These are phyloP conservation scores for Pleurotus eryngii DNA, from an alignment of 768 basidiomycete species.

Conservation along the genomic window DNA sequence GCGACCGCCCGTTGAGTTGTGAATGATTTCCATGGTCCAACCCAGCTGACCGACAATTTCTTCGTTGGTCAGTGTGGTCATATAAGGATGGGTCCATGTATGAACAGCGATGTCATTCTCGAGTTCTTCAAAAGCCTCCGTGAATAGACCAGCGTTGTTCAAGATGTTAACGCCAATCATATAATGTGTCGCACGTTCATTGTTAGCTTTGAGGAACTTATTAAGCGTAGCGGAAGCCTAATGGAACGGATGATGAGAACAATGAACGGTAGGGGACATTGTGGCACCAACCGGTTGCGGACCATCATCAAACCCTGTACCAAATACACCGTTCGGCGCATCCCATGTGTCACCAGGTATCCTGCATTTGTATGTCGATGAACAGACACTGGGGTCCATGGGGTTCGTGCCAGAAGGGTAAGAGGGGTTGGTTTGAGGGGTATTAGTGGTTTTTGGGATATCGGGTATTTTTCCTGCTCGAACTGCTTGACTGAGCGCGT, in stretches of 20 bases:
- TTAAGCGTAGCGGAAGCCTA: slow-evolving; percentile 49
- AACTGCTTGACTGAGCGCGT: slow-evolving; percentile 66
- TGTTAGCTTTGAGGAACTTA: slow-evolving; percentile 63
- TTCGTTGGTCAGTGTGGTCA: slow-evolving; percentile 72
- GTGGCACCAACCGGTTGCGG: slow-evolving; percentile 43
- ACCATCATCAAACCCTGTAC: slow-evolving; percentile 78
- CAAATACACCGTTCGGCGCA: slow-evolving; percentile 67
- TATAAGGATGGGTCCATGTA: slow-evolving; percentile 75
- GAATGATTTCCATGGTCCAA: slow-evolving; percentile 49
- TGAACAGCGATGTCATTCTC: slow-evolving; percentile 51
- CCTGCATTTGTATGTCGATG: slow-evolving; percentile 68
- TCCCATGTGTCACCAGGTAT: slow-evolving; percentile 68
- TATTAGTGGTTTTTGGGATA: slow-evolving; percentile 47
- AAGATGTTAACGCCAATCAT: slow-evolving; percentile 84
- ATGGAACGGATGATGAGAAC: not conserved
- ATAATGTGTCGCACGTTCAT: slow-evolving; percentile 79
- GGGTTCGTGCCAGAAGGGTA: slow-evolving; percentile 46
- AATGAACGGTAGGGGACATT: slow-evolving; percentile 1
- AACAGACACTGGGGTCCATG: slow-evolving; percentile 60
- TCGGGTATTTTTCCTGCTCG: slow-evolving; percentile 70
- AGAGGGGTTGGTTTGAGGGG: slow-evolving; percentile 33
- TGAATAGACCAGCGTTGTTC: slow-evolving; percentile 51
- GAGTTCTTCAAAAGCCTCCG: slow-evolving; percentile 40
- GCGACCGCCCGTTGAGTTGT: slow-evolving; percentile 76
- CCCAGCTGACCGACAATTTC: slow-evolving; percentile 63